Evolutionary conservation across 2,329 filamentous ascomycete species (phyloP).

Genomic region (Phialophora chinensis): DNA sequence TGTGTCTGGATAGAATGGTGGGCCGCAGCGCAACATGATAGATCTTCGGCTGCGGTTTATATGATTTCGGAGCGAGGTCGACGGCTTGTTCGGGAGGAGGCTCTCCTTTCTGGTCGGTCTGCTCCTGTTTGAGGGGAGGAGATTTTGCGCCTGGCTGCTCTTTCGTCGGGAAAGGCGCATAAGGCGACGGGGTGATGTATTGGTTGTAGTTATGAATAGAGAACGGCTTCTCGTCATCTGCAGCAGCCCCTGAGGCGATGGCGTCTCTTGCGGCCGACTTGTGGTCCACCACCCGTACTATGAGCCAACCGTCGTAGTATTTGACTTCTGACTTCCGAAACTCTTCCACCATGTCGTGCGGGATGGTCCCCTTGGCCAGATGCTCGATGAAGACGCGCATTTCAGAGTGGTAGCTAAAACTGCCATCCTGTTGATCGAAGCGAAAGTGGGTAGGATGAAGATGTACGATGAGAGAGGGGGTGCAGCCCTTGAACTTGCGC

Average conservation of each 20-base stretch:
- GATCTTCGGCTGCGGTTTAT: slow-evolving; percentile 61
- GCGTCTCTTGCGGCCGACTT: slow-evolving; percentile 68
- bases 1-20: slow-evolving; percentile 74
- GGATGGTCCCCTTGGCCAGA: slow-evolving; percentile 75
- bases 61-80: slow-evolving; percentile 30
- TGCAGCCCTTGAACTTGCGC: slow-evolving; percentile 73
- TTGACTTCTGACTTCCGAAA: slow-evolving; percentile 72
- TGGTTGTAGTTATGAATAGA: slow-evolving; percentile 93
- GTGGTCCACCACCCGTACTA: slow-evolving; percentile 92
- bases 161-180: slow-evolving; percentile 72
- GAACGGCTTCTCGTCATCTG: slow-evolving; percentile 71
- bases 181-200: slow-evolving; percentile 87
- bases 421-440: slow-evolving; percentile 92
- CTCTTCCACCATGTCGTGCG: slow-evolving; percentile 85
- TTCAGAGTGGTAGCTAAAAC: slow-evolving; percentile 88
- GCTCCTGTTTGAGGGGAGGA: slow-evolving; percentile 35
- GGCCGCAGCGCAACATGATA: slow-evolving; percentile 84
- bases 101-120: slow-evolving; percentile 23
- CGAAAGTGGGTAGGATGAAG: slow-evolving; percentile 84
- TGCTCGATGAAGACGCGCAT: slow-evolving; percentile 85
- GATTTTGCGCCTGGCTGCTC: slow-evolving; percentile 46
- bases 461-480: slow-evolving; percentile 85
- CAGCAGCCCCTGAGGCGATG: slow-evolving; percentile 60
- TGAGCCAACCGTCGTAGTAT: slow-evolving; percentile 93
- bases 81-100: slow-evolving; percentile 31